Evolutionary conservation across 2,329 filamentous ascomycete species (phyloP).

Genomic region (Botryosphaeria dothidea): DNA sequence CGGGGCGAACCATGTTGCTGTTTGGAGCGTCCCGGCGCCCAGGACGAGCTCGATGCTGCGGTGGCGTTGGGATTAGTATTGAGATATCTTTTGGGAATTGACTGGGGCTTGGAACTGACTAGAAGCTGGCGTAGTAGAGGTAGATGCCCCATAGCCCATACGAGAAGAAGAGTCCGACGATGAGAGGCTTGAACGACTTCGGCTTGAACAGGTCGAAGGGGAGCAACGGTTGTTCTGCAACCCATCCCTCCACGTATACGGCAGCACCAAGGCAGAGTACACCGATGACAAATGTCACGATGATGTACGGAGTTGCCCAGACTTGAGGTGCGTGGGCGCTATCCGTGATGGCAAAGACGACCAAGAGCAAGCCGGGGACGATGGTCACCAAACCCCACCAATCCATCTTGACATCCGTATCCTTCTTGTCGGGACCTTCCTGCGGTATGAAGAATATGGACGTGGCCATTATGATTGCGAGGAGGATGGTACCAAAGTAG

Average conservation of each 20-base stretch:
- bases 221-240: conserved; percentile 68
- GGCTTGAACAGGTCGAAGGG: conserved; percentile 69
- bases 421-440: not conserved
- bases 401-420: conserved; percentile 52
- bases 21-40: conserved; percentile 48
- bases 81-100: conserved; percentile 21
- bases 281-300: conserved; percentile 43
- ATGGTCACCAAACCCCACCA: conserved; percentile 64
- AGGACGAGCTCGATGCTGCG: conserved; percentile 53
- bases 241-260: conserved; percentile 72
- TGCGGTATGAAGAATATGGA: not conserved
- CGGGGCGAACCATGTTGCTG: conserved; percentile 69
- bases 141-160: conserved; percentile 40
- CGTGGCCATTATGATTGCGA: not conserved
- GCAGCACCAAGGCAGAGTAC: conserved; percentile 59
- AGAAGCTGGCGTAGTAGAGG: conserved; percentile 41
- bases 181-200: conserved; percentile 59
- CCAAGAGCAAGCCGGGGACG: conserved; percentile 54
- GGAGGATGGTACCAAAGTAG: not conserved
- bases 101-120: conserved; percentile 16
- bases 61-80: conserved; percentile 31
- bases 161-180: conserved; percentile 46
- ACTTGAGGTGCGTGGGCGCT: not conserved
- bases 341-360: not conserved
- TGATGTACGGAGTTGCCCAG: conserved; percentile 56